Evolutionary conservation across 169 alveolate genomes (phyloP), one percentile per base, ranked within the genome.

Genomic region (Eimeria tenella): DNA sequence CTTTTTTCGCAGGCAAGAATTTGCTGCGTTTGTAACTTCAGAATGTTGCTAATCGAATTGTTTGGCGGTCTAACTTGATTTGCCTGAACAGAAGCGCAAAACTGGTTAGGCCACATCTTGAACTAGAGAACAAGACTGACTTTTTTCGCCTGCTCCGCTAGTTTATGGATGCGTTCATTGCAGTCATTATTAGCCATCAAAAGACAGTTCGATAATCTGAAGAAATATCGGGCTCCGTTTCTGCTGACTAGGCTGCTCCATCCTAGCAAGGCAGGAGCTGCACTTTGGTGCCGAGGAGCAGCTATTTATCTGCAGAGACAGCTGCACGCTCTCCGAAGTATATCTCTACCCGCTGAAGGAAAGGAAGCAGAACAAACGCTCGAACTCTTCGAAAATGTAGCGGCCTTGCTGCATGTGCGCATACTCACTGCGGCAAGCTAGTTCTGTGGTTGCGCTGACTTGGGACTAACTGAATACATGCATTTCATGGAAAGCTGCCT

Each of bases 1-100:
- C 92, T 97, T 49, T 97, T 97, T 81, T 70, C 84, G 19, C 97
- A 95, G 92, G 98, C 96, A 73, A 58, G 90, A 31, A 31, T 31
- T 31, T 31, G 42, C 42, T 31, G 42, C 42, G 42, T 31, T 31
- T 31, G 42, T 31, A 31, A 31, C 42, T 31, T 31, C 42, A 2
- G 2, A 31, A 31, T 31, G 42, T 31, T 31, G 42, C 42, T 2
- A 31, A 31, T 31, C 42, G 2, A 31, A 31, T 31, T 31, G 42
- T 2, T 31, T 31, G 42, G 42, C 4, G 42, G 42, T 31, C 2
- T 31, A 31, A 2, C 42, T 31, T 31, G 42, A 2, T 31, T 31
- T 31, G 2, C 42, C 42, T 31, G 42, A 31, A 31, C 42, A 31
- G 42, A 31, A 31, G 42, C 42, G 42, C 42, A 31, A 31, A 1